Base-by-base conservation (phyloP, 371 early-diverging fungal genomes). In the Mortierella sp. region DNA sequence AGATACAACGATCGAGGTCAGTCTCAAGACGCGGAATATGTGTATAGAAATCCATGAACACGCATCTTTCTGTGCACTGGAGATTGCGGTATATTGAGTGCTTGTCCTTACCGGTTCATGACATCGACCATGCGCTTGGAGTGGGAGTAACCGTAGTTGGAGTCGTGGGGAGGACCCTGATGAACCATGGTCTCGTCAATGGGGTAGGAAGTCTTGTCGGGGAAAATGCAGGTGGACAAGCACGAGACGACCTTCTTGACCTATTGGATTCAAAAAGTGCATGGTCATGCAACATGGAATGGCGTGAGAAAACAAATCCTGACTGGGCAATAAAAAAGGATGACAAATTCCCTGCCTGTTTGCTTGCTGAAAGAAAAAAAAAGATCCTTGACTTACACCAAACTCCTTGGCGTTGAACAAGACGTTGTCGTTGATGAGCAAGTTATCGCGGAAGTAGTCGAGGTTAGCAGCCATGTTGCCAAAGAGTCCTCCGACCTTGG, bases 171-270 rank as follows among this genome's bases (percentile, higher is more conserved):
- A 76, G 96, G 96, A 50, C 97, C 97, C 72, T 92, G 91, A 88
- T 97, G 97, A 71, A 97, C 92, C 96, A 96, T 97, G 72, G 94
- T 94, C 89, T 97, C 97, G 82, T 96, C 95, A 84, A 97, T 96
- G 78, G 97, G 97, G 85, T 97, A 97, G 19, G 92, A 90, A 38
- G 96, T 96, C 86, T 96, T 94, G 88, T 96, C 96, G 52, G 97
- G 97, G 90, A 97, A 96, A 70, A 97, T 93, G 89, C 97, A 97
- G 31, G 97, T 97, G 24, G 95, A 95, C 77, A 97, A 91, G 88
- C 97, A 97, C 8, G 96, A 96, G 60, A 97, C 95, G 58, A 96
- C 94, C 89, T 96, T 97, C 90, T 94, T 87, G 84, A 95, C 94
- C 94, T 94, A 74, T 63, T 34, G 1, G 5, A 63, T 63, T 63